Percentiles rank a stretch among this genome's conserved stretches.
These are phyloP conservation scores for Plantago lanceolata DNA, from an alignment of 305 asterid genomes.

Conservation along the genomic window DNA sequence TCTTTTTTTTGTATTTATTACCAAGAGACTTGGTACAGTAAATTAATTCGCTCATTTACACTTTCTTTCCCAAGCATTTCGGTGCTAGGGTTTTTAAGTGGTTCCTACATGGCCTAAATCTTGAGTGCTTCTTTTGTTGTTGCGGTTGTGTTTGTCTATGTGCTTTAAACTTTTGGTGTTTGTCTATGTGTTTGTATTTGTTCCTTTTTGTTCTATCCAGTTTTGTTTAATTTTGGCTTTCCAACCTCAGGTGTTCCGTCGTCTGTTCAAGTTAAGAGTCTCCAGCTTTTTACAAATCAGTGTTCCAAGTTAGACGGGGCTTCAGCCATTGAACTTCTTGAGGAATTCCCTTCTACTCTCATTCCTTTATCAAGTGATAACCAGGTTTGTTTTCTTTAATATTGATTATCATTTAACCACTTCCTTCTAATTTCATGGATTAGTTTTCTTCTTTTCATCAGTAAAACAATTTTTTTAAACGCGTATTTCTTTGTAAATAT, in stretches of 20 bases:
- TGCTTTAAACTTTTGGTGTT: conserved; percentile 6
- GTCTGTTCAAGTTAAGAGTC: conserved; percentile 65
- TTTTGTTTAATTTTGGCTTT: conserved; percentile 16
- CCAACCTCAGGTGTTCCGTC: conserved; percentile 51
- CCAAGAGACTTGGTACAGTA: no score
- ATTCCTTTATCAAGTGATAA: conserved; percentile 71
- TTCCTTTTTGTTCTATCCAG: conserved; percentile 15
- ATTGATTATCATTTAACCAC: not conserved
- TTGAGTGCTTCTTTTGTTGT: not conserved
- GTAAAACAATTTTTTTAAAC: not conserved
- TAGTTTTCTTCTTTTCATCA: conserved; percentile 11
- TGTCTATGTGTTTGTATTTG: conserved; percentile 6
- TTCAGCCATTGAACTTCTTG: conserved; percentile 42
- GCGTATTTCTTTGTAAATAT: not conserved
- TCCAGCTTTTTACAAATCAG: conserved; percentile 45
- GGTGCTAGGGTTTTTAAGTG: not conserved
- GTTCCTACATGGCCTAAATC: not conserved
- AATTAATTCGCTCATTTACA: no score
- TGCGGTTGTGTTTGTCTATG: not conserved
- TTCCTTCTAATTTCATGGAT: not conserved
- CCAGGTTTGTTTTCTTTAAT: conserved; percentile 45
- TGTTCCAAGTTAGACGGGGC: conserved; percentile 55
- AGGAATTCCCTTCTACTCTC: conserved; percentile 62
- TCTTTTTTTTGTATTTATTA: no score
- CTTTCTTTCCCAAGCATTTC: not conserved